Conservation (phyloP, 768 basidiomycete genomes). For the Termitomyces sp. region DNA sequence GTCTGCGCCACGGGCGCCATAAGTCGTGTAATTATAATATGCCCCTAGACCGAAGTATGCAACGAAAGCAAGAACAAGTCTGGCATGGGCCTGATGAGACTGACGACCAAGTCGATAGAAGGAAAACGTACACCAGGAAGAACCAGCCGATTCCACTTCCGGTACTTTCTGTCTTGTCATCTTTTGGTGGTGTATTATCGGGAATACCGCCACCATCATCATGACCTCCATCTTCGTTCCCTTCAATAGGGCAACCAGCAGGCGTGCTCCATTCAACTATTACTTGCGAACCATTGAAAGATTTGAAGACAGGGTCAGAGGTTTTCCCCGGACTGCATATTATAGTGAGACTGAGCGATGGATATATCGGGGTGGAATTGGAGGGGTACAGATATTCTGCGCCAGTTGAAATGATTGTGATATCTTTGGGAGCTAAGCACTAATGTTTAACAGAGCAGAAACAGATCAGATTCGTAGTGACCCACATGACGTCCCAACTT, state of each 20-base stretch:
- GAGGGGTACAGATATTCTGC: slow-evolving; percentile 53
- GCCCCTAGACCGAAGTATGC: slow-evolving; percentile 77
- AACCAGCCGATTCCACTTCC: slow-evolving; percentile 87
- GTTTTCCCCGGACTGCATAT: slow-evolving; percentile 44
- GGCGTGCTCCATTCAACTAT: slow-evolving; percentile 60
- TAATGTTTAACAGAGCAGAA: slow-evolving; percentile 20
- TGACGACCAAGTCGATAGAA: background rate
- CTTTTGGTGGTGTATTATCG: slow-evolving; percentile 15
- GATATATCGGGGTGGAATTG: slow-evolving; percentile 40
- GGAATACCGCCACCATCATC: slow-evolving; percentile 25
- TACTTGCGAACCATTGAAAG: slow-evolving; percentile 56
- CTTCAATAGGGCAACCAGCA: slow-evolving; percentile 50
- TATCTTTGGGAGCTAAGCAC: slow-evolving; percentile 48
- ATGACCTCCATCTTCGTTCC: slow-evolving; percentile 33
- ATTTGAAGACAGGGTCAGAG: slow-evolving; percentile 48
- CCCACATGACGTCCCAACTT: slow-evolving; percentile 36
- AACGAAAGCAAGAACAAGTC: slow-evolving; percentile 60
- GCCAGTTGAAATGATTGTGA: slow-evolving; percentile 59
- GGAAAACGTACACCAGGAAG: slow-evolving; percentile 69
- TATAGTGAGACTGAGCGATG: slow-evolving; percentile 60
- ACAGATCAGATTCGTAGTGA: slow-evolving; percentile 5
- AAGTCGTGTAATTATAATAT: slow-evolving; percentile 86
- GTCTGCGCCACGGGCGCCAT: slow-evolving; percentile 80
- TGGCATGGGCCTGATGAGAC: slow-evolving; percentile 20
- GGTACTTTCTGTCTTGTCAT: slow-evolving; percentile 35